phyloP scores from a whole-genome alignment of 129 eudicot species.

The Lactuca saligna region DNA sequence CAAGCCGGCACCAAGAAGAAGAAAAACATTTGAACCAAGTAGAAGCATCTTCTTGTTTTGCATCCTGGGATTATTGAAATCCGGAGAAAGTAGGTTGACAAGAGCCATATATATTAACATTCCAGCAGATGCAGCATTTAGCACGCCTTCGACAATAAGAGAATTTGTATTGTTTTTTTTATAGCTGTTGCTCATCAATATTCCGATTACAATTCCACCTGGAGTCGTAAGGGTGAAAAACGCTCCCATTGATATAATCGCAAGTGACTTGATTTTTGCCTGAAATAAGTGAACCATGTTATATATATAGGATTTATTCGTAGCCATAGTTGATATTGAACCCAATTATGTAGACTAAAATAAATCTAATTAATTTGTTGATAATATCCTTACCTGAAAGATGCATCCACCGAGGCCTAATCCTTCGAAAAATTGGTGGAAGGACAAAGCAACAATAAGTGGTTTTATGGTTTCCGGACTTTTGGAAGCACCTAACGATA shows the following conservation, averaged over 20 bases:
- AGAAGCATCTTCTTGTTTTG: neutral
- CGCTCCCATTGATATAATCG: conserved; percentile 23
- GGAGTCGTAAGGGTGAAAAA: conserved; percentile 41
- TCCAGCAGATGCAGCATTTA: conserved; percentile 32
- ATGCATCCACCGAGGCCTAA: conserved; percentile 45
- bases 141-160: conserved; percentile 23
- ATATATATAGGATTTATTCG: too few relatives aligned
- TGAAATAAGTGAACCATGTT: neutral
- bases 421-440: conserved; percentile 43
- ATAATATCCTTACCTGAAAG: conserved; percentile 20
- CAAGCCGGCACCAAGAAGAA: neutral
- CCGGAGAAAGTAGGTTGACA: conserved; percentile 33
- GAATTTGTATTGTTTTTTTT: conserved; percentile 24
- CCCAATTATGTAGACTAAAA: too few relatives aligned
- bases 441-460: conserved; percentile 33
- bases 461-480: conserved; percentile 38
- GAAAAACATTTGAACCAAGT: neutral
- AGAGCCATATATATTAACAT: conserved; percentile 36
- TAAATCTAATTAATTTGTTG: too few relatives aligned
- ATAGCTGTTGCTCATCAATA: neutral
- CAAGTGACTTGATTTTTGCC: conserved; percentile 36
- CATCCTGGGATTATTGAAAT: conserved; percentile 30
- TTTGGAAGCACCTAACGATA: conserved; percentile 34
- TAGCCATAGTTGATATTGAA: too few relatives aligned
- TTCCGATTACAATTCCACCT: conserved; percentile 20